A percentile compares a stretch with the other conserved stretches of the same genome.
These are phyloP conservation scores for Beauveria caledonica DNA, from an alignment of 2,329 filamentous ascomycete genomes.

Conservation along the genomic window DNA sequence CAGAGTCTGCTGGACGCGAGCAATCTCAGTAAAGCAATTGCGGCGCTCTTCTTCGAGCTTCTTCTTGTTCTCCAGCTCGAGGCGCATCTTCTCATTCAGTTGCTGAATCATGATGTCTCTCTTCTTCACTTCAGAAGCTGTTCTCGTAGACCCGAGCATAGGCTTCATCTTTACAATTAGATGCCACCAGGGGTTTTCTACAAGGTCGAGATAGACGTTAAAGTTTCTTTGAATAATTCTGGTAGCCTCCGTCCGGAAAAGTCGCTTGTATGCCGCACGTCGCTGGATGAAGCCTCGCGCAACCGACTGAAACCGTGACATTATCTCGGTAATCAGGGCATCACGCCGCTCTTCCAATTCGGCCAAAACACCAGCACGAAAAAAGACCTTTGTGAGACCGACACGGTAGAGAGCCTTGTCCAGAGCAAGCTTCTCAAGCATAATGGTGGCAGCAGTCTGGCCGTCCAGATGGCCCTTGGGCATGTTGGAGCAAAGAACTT, in stretches of 20 bases:
- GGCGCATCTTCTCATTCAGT: constrained; percentile 73
- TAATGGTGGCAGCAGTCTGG: constrained; percentile 73
- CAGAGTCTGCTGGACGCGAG: constrained; percentile 84
- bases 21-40: constrained; percentile 77
- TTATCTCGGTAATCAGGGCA: constrained; percentile 84
- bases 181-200: constrained; percentile 95
- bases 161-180: constrained; percentile 93
- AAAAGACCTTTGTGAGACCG: constrained; percentile 95
- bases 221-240: constrained; percentile 94
- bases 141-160: constrained; percentile 82
- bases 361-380: constrained; percentile 88
- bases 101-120: constrained; percentile 88
- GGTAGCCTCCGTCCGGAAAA: constrained; percentile 91
- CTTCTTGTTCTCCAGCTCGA: constrained; percentile 65
- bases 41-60: constrained; percentile 86
- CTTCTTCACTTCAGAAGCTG: constrained; percentile 88
- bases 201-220: constrained; percentile 80
- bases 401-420: constrained; percentile 86
- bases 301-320: constrained; percentile 86
- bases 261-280: constrained; percentile 79
- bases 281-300: constrained; percentile 85
- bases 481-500: constrained; percentile 83
- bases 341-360: constrained; percentile 96
- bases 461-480: constrained; percentile 88
- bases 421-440: constrained; percentile 81